Evolutionary conservation across 1,139 yeast genomes (phyloP).

Genomic region (Zygoascus sp.): DNA sequence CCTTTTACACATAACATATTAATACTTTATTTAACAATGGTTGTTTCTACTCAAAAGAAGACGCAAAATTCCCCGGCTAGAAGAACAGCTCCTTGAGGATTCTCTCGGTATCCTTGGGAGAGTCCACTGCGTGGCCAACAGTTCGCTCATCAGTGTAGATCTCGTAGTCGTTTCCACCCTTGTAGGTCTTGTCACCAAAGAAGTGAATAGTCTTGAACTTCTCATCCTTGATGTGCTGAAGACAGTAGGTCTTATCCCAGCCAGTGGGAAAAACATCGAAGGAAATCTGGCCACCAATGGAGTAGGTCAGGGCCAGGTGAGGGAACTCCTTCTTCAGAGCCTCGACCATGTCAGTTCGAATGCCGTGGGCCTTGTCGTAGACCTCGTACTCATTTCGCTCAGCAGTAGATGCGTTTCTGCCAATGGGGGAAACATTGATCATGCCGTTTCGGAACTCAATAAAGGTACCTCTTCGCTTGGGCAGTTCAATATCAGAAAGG

Average conservation of each 20-base stretch:
- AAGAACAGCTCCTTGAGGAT: slow-evolving; percentile 77
- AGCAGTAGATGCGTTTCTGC: slow-evolving; percentile 92
- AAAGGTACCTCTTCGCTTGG: slow-evolving; percentile 85
- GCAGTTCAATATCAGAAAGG: slow-evolving; percentile 81
- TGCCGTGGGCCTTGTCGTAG: slow-evolving; percentile 70
- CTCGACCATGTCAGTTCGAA: slow-evolving; percentile 76
- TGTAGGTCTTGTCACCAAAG: slow-evolving; percentile 96
- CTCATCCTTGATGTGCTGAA: slow-evolving; percentile 84
- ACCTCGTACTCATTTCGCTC: slow-evolving; percentile 91
- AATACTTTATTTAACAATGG: too few species aligned
- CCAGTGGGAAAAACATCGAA: slow-evolving; percentile 99
- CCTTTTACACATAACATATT: too few species aligned
- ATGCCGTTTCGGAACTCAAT: slow-evolving; percentile 98
- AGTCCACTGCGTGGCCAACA: slow-evolving; percentile 86
- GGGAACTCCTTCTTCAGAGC: slow-evolving; percentile 81
- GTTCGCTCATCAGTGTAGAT: slow-evolving; percentile 88
- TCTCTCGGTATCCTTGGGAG: slow-evolving; percentile 82
- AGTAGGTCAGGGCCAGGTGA: slow-evolving; percentile 82
- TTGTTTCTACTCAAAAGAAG: neutral
- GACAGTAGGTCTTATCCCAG: slow-evolving; percentile 98
- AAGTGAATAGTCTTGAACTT: slow-evolving; percentile 86
- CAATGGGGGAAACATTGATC: slow-evolving; percentile 97
- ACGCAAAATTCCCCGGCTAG: neutral
- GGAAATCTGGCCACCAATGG: slow-evolving; percentile 98
- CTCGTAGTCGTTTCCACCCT: slow-evolving; percentile 99